These are phyloP conservation scores for Rhizophora apiculata DNA, from an alignment of 345 rosid species.

Conservation along the genomic window DNA sequence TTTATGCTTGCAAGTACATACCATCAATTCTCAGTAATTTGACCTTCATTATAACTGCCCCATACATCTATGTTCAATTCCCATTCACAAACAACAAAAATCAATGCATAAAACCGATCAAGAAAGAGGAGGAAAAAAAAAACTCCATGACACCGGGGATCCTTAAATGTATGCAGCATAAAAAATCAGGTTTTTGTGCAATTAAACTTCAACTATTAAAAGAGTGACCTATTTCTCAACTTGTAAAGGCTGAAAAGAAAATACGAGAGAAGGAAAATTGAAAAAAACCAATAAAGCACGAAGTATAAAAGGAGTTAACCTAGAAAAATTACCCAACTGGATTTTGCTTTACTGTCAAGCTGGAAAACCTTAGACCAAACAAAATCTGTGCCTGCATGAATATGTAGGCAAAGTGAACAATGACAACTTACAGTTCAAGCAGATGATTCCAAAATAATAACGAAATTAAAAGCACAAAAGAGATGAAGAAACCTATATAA, in stretches of 20 bases:
- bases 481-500: too few relatives aligned
- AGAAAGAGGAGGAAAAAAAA: too few relatives aligned
- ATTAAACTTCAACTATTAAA: background rate
- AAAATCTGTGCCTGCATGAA: conserved; percentile 50
- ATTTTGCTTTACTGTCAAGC: conserved; percentile 78
- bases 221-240: conserved; percentile 3
- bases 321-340: conserved; percentile 59
- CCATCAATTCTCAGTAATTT: too few relatives aligned
- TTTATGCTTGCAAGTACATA: too few relatives aligned
- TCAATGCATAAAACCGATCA: too few relatives aligned
- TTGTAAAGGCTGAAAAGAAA: background rate
- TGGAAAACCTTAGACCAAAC: conserved; percentile 74
- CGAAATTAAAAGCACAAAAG: background rate
- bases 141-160: too few relatives aligned
- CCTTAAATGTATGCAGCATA: too few relatives aligned
- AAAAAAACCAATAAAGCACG: conserved; percentile 1
- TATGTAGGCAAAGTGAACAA: conserved; percentile 13
- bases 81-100: too few relatives aligned
- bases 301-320: conserved; percentile 18
- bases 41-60: too few relatives aligned
- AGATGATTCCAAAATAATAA: background rate
- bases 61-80: too few relatives aligned
- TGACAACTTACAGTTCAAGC: background rate
- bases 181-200: background rate
- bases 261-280: background rate